Percentiles rank a stretch among this genome's conserved stretches.
Conservation (phyloP, 305 asterid species). For the Fraxinus sp. region DNA sequence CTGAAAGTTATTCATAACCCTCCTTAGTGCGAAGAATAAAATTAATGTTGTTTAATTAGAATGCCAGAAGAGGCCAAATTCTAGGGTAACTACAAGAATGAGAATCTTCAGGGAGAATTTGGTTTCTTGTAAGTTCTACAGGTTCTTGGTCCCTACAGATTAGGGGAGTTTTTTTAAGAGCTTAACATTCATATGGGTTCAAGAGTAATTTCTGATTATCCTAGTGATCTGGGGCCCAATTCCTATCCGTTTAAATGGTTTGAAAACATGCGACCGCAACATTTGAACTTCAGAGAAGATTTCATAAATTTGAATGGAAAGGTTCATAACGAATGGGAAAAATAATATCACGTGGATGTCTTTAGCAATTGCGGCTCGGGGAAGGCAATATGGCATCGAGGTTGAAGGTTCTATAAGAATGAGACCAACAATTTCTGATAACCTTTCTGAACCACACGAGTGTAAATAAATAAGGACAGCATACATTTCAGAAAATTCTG, state of each 20-base stretch:
- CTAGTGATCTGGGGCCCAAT: background rate
- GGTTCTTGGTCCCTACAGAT: background rate
- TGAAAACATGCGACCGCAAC: background rate
- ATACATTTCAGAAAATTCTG: background rate
- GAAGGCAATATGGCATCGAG: background rate
- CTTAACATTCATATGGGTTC: background rate
- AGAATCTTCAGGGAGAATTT: background rate
- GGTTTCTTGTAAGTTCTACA: background rate
- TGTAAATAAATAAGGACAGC: background rate
- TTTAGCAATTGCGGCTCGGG: background rate
- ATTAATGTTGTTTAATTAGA: background rate
- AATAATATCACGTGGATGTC: background rate
- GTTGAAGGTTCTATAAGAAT: background rate
- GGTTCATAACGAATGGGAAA: background rate
- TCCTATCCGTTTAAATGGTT: background rate
- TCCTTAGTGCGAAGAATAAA: background rate
- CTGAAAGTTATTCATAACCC: background rate
- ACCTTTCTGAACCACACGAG: background rate
- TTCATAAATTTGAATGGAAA: background rate
- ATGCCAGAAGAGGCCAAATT: background rate
- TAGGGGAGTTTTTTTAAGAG: background rate
- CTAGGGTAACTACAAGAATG: background rate
- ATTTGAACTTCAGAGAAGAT: background rate
- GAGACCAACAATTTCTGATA: background rate
- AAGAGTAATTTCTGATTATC: background rate